Conservation (phyloP, 176 grass and related monocot species). For the Musa acuminata region DNA sequence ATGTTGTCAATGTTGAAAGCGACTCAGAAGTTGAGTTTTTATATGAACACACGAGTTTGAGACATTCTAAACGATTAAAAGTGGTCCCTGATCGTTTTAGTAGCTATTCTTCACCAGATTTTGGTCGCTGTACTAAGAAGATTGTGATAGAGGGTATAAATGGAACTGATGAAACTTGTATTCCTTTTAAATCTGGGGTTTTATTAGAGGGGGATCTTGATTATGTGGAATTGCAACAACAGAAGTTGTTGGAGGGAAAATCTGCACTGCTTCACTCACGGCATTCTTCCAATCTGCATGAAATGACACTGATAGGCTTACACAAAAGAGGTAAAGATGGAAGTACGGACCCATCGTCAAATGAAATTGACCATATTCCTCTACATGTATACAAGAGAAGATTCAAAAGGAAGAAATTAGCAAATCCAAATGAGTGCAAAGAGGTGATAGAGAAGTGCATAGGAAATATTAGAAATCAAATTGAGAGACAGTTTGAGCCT, state of each 20-base stretch:
- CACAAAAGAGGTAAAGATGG: neutral
- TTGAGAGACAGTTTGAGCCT: constrained; percentile 39
- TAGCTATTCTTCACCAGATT: constrained; percentile 51
- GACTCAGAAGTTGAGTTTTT: constrained; percentile 39
- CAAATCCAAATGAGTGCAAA: constrained; percentile 39
- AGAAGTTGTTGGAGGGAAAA: constrained; percentile 22
- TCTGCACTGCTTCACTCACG: constrained; percentile 19
- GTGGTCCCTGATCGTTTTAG: constrained; percentile 43
- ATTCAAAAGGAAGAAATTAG: constrained; percentile 35
- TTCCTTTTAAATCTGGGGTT: constrained; percentile 19
- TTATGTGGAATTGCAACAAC: constrained; percentile 10
- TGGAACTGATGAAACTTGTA: constrained; percentile 1
- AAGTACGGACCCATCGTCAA: constrained; percentile 23
- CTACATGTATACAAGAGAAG: constrained; percentile 30
- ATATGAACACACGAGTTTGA: constrained; percentile 46
- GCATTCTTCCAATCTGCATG: constrained; percentile 21
- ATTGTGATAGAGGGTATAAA: constrained; percentile 7
- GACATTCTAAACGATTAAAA: constrained; percentile 74
- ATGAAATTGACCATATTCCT: constrained; percentile 4
- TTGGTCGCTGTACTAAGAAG: constrained; percentile 28
- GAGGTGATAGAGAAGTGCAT: constrained; percentile 57
- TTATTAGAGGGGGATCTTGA: constrained; percentile 16
- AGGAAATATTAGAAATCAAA: constrained; percentile 55
- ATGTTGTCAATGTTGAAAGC: constrained; percentile 23
- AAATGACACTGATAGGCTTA: constrained; percentile 21